phyloP scores from a whole-genome alignment of 2,329 filamentous ascomycete species.

The Cercospora sp. region DNA sequence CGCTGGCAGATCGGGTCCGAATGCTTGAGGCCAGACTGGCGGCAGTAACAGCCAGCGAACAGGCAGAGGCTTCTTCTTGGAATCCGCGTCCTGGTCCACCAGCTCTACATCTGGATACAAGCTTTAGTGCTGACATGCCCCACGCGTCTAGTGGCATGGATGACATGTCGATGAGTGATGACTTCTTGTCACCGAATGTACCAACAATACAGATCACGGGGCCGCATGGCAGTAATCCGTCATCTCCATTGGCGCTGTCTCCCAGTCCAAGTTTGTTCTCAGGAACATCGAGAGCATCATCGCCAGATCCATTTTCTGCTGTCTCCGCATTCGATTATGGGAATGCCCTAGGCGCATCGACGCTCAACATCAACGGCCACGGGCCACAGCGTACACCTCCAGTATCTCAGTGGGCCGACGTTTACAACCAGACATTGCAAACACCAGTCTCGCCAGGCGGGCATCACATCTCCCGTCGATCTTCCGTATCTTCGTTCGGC shows the following conservation, averaged over 20 bases:
- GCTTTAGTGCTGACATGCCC: slow-evolving; percentile 12
- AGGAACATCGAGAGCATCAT: slow-evolving; percentile 20
- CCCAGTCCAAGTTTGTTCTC: slow-evolving; percentile 22
- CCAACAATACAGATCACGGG: slow-evolving; percentile 23
- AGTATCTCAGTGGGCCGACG: slow-evolving; percentile 19
- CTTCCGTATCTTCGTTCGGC: slow-evolving; percentile 22
- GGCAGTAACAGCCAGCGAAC: slow-evolving; percentile 15
- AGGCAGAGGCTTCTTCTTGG: not conserved
- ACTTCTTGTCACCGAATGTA: slow-evolving; percentile 13
- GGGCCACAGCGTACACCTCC: slow-evolving; percentile 18
- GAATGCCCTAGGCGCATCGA: not conserved
- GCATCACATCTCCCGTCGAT: slow-evolving; percentile 17
- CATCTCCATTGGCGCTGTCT: slow-evolving; percentile 17
- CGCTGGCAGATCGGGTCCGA: slow-evolving; percentile 22
- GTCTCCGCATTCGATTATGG: slow-evolving; percentile 17
- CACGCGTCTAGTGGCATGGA: not conserved
- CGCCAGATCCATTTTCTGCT: slow-evolving; percentile 21
- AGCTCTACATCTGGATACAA: slow-evolving; percentile 22
- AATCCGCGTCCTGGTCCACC: slow-evolving; percentile 12
- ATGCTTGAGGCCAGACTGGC: slow-evolving; percentile 21
- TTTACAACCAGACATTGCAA: slow-evolving; percentile 16
- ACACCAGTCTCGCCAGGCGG: slow-evolving; percentile 16
- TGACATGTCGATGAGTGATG: slow-evolving; percentile 17
- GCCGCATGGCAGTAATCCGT: slow-evolving; percentile 19
- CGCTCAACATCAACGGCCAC: slow-evolving; percentile 10